Evolutionary conservation across 352 stramenopile species (phyloP), one percentile per base, ranked within the genome.

Genomic region (Phytophthora parvispora): DNA sequence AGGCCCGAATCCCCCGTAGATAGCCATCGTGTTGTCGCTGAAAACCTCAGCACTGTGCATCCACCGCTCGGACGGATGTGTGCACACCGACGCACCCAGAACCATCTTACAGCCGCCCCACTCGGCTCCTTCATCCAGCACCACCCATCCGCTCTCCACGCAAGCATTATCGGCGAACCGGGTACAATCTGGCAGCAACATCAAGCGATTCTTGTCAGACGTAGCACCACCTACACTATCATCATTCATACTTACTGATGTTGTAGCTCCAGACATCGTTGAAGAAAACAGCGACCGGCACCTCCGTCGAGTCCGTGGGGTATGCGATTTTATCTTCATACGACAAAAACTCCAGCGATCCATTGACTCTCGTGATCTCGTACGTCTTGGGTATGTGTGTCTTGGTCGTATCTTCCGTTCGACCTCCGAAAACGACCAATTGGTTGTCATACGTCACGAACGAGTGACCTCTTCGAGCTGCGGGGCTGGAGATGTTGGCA

Each of bases 241-340:
- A 54, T 5, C 3, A 48, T 27, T 12, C 28, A 43, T 54, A 56
- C 56, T 64, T 56, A 93, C 89, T 94, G 20, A 98, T 91, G 54
- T 99, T 89, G 78, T 99, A 99, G 66, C 87, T 89, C 97, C 97
- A 99, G 32, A 99, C 82, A 71, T 99, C 97, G 65, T 99, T 99
- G 82, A 97, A 98, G 31, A 94, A 97, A 32, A 97, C 81, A 15
- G 90, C 93, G 20, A 98, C 90, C 22, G 78, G 83, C 13, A 98
- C 88, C 3, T 78, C 72, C 2, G 79, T 76, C 25, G 38, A 62
- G 34, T 91, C 74, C 10, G 55, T 72, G 4, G 68, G 62, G 18
- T 84, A 85, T 6, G 79, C 70, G 40, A 94, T 84, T 58, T 97
- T 97, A 52, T 97, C 72, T 16, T 97, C 92, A 64, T 98, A 98